Conservation (phyloP, 148 eudicot species). For the Vaccinium macrocarpon region DNA sequence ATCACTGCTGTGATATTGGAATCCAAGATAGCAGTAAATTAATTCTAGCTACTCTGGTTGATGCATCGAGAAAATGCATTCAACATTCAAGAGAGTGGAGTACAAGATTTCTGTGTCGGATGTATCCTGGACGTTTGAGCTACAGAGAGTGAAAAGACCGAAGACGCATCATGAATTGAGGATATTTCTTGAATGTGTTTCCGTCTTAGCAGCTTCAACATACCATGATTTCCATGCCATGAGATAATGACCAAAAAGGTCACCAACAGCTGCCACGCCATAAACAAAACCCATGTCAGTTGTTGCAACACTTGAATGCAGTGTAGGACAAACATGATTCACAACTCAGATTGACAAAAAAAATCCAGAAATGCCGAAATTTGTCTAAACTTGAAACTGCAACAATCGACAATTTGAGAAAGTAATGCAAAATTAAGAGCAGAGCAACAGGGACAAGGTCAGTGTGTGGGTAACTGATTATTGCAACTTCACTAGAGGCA, state of each 20-base stretch:
- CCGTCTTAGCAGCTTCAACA: constrained; percentile 36
- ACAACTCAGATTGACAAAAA: neutral
- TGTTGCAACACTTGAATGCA: constrained; percentile 7
- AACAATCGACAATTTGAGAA: neutral
- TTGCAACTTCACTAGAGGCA: neutral
- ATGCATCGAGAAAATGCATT: constrained; percentile 19
- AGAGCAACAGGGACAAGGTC: neutral
- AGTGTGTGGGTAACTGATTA: neutral
- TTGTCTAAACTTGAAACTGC: neutral
- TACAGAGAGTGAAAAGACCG: neutral
- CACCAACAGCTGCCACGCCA: constrained; percentile 27
- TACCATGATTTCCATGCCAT: constrained; percentile 54
- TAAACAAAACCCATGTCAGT: constrained; percentile 12
- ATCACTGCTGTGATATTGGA: neutral
- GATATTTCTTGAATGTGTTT: constrained; percentile 17
- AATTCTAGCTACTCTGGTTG: neutral
- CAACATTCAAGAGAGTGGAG: neutral
- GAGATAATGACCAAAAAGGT: constrained; percentile 41
- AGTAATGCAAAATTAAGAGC: neutral
- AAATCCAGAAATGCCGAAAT: neutral
- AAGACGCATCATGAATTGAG: neutral
- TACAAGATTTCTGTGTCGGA: neutral
- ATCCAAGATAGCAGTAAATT: neutral
- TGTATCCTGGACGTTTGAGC: neutral
- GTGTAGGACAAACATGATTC: neutral